A percentile compares a stretch with the other conserved stretches of the same genome.
phyloP scores from a whole-genome alignment of 495 filamentous ascomycete genomes.

The Hypoxylon lienhwacheense region DNA sequence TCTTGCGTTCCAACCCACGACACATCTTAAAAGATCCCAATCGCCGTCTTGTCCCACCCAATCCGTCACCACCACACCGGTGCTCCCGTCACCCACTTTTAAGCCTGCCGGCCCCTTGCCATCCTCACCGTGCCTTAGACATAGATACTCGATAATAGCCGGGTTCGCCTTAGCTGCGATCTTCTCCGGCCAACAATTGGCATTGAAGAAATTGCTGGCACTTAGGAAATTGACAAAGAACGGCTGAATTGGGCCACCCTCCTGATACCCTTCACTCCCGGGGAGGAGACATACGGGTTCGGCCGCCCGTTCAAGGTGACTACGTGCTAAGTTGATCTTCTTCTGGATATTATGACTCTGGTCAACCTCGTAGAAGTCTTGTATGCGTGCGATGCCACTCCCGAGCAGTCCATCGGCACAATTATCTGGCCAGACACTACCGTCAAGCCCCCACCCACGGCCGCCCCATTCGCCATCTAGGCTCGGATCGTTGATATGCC shows the following conservation, averaged over 20 bases:
- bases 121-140: slow-evolving; percentile 60
- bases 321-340: slow-evolving; percentile 73
- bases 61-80: slow-evolving; percentile 91
- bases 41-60: slow-evolving; percentile 89
- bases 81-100: slow-evolving; percentile 70
- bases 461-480: slow-evolving; percentile 63
- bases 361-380: slow-evolving; percentile 93
- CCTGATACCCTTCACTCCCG: slow-evolving; percentile 23
- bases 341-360: slow-evolving; percentile 72
- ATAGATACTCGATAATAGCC: slow-evolving; percentile 78
- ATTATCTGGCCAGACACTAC: slow-evolving; percentile 84
- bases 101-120: slow-evolving; percentile 48
- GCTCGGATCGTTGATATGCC: slow-evolving; percentile 67
- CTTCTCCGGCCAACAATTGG: slow-evolving; percentile 88
- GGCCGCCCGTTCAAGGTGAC: slow-evolving; percentile 75
- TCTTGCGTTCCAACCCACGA: slow-evolving; percentile 88
- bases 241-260: slow-evolving; percentile 51
- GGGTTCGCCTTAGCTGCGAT: slow-evolving; percentile 93
- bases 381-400: slow-evolving; percentile 77
- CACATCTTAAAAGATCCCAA: slow-evolving; percentile 88
- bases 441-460: slow-evolving; percentile 79
- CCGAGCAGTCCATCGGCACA: slow-evolving; percentile 72
- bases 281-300: slow-evolving; percentile 43
- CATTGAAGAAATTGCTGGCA: slow-evolving; percentile 90
- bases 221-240: slow-evolving; percentile 90